Evolutionary conservation across 345 rosid species (phyloP).

Genomic region (Kandelia obovata): DNA sequence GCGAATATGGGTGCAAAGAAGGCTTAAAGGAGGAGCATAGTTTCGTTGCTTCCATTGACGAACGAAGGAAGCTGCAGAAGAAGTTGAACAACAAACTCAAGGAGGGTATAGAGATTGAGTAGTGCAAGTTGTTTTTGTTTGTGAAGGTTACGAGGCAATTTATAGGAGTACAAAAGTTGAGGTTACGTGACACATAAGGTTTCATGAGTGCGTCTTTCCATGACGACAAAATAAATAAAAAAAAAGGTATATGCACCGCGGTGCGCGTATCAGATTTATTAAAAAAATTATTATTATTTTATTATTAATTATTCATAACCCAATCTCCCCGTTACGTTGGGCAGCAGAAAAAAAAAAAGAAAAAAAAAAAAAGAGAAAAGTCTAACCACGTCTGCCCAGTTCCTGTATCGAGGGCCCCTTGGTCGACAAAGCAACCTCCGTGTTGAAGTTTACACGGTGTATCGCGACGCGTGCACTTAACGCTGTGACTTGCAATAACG

Average conservation of each 20-base stretch:
- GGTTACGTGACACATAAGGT: neutral
- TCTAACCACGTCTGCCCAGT: no score
- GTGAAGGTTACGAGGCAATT: neutral
- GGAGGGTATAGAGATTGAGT: neutral
- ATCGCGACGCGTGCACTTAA: neutral
- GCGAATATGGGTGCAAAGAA: neutral
- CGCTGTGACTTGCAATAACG: no score
- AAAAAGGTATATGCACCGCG: no score
- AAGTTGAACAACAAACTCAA: neutral
- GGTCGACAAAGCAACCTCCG: neutral
- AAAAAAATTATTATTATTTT: no score
- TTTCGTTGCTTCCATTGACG: slow-evolving; percentile 6
- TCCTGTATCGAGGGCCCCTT: no score
- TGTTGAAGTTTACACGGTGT: neutral
- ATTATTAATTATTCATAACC: no score
- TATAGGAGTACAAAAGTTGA: neutral
- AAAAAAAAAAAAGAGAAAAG: no score
- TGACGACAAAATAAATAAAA: no score
- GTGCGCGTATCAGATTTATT: no score
- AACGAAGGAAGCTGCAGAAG: neutral
- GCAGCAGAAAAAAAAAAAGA: no score
- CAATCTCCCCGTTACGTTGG: no score
- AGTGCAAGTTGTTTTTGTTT: neutral
- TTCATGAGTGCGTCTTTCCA: neutral
- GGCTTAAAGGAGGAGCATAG: neutral